A percentile compares a stretch with the other conserved stretches of the same genome.
Evolutionary conservation across 805 yeast species (phyloP).

Genomic region (Candida pini): DNA sequence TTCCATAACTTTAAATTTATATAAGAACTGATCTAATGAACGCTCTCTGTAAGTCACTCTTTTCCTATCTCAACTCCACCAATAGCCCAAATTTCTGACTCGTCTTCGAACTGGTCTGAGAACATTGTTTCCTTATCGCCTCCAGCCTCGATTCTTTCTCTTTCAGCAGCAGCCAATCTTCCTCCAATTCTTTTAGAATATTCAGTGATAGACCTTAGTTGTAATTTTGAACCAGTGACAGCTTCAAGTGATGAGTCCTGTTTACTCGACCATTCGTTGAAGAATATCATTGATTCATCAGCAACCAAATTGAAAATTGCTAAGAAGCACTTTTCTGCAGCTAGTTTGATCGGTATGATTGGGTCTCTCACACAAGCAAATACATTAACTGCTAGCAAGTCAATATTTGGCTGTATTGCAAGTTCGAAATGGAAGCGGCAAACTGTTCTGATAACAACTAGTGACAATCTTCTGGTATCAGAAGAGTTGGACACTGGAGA

Average conservation of each 20-base stretch:
- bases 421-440: constrained; percentile 53
- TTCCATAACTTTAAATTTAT: too few relatives aligned
- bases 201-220: constrained; percentile 74
- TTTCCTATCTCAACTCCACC: constrained; percentile 54
- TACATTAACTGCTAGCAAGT: constrained; percentile 61
- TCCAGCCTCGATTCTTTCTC: constrained; percentile 84
- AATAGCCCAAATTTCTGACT: constrained; percentile 81
- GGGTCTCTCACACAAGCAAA: constrained; percentile 81
- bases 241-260: constrained; percentile 34
- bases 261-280: constrained; percentile 54
- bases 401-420: constrained; percentile 47
- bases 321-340: constrained; percentile 87
- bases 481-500: constrained; percentile 55
- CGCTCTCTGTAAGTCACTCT: constrained; percentile 18
- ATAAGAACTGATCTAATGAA: too few relatives aligned
- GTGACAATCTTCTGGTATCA: constrained; percentile 75
- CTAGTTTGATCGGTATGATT: constrained; percentile 86
- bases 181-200: constrained; percentile 87
- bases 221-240: constrained; percentile 42
- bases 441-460: constrained; percentile 71
- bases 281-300: constrained; percentile 47
- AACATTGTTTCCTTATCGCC: constrained; percentile 84
- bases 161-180: constrained; percentile 79
- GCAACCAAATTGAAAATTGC: constrained; percentile 68
- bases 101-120: constrained; percentile 83